phyloP scores from a whole-genome alignment of 768 basidiomycete species.

The Tremella yokohamensis region DNA sequence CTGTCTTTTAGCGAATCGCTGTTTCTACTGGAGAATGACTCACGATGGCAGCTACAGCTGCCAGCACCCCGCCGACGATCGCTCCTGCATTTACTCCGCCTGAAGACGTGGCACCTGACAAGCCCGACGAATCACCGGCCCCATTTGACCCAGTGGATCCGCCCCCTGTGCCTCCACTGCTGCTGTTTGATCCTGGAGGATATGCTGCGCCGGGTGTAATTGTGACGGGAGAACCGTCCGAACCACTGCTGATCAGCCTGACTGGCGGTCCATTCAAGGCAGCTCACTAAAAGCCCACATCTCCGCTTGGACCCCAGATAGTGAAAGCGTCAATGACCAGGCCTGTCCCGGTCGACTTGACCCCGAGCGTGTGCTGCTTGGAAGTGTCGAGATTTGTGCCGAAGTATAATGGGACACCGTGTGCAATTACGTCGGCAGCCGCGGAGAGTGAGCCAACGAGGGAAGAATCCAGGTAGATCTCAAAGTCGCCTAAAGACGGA shows the following conservation, averaged over 20 bases:
- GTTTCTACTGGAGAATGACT: conserved; percentile 5
- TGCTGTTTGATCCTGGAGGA: too few relatives aligned
- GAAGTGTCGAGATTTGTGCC: conserved; percentile 30
- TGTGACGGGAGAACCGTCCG: neutral
- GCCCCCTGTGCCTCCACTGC: too few relatives aligned
- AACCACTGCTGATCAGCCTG: neutral
- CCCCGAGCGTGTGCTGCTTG: conserved; percentile 17
- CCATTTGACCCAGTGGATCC: too few relatives aligned
- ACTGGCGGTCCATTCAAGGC: neutral
- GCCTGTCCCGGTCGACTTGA: conserved; percentile 10
- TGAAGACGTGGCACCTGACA: neutral
- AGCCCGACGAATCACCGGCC: too few relatives aligned
- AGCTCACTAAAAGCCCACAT: conserved; percentile 28
- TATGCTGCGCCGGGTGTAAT: neutral
- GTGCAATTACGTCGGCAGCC: conserved; percentile 19
- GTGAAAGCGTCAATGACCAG: conserved; percentile 30
- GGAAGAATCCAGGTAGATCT: conserved; percentile 18
- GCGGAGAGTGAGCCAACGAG: conserved; percentile 6
- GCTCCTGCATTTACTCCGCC: conserved; percentile 14
- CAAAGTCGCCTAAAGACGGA: conserved; percentile 20
- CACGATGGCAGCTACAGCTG: conserved; percentile 19
- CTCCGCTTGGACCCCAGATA: conserved; percentile 26
- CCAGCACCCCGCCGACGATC: conserved; percentile 21
- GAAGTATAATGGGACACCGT: conserved; percentile 31
- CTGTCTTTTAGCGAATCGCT: neutral